phyloP scores from a whole-genome alignment of 2,329 filamentous ascomycete genomes.

The Arthrobotrys musiformis region DNA sequence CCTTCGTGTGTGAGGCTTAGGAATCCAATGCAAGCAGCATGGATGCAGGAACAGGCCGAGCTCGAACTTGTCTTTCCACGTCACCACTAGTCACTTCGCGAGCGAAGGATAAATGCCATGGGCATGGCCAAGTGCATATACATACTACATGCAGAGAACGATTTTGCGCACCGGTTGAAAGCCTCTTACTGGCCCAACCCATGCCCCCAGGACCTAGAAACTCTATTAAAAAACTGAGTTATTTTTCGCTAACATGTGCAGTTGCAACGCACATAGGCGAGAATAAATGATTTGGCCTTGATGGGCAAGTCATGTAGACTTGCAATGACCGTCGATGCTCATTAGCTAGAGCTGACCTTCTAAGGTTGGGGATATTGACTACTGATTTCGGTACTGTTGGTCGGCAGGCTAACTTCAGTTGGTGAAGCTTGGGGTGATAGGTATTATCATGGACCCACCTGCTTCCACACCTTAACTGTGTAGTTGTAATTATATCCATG shows the following conservation, averaged over 20 bases:
- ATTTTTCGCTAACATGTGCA: slow-evolving; percentile 53
- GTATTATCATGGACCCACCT: slow-evolving; percentile 20
- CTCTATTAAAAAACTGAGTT: slow-evolving; percentile 46
- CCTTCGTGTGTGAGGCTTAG: slow-evolving; percentile 51
- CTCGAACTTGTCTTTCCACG: slow-evolving; percentile 47
- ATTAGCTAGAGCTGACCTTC: not conserved
- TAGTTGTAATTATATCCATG: no score
- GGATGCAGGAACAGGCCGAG: slow-evolving; percentile 51
- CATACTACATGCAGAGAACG: slow-evolving; percentile 20
- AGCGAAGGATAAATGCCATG: slow-evolving; percentile 24
- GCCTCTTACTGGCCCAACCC: slow-evolving; percentile 25
- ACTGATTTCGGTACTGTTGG: not conserved
- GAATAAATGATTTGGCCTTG: slow-evolving; percentile 5
- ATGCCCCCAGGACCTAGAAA: slow-evolving; percentile 40
- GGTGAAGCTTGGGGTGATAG: slow-evolving; percentile 15
- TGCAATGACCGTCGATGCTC: slow-evolving; percentile 12
- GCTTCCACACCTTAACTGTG: slow-evolving; percentile 39
- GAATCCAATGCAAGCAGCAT: slow-evolving; percentile 41
- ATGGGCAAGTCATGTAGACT: slow-evolving; percentile 14
- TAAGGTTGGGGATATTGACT: slow-evolving; percentile 24
- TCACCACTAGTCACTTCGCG: slow-evolving; percentile 12
- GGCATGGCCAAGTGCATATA: not conserved
- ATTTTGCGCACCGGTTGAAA: slow-evolving; percentile 38
- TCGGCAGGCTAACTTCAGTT: not conserved
- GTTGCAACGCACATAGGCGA: slow-evolving; percentile 30